phyloP scores from a whole-genome alignment of 306 rosid genomes.

The Gleditsia sinensis region DNA sequence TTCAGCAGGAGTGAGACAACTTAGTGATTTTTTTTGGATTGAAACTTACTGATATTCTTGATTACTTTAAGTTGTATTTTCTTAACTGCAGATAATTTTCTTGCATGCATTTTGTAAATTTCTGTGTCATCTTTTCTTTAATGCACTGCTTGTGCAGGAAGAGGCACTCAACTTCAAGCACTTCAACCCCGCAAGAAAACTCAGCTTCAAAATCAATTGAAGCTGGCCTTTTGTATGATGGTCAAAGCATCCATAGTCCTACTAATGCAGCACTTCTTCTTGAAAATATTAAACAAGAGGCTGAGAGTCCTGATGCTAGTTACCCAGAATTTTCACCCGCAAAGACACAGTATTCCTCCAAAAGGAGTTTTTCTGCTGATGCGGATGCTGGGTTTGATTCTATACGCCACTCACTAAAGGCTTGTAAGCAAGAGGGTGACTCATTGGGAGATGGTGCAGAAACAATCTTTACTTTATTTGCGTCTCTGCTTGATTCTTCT shows the following conservation, averaged over 20 bases:
- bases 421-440: slow-evolving; percentile 72
- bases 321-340: slow-evolving; percentile 52
- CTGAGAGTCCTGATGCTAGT: slow-evolving; percentile 53
- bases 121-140: not conserved
- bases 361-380: slow-evolving; percentile 57
- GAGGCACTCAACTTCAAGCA: slow-evolving; percentile 57
- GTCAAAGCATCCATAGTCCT: slow-evolving; percentile 80
- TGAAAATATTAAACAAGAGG: slow-evolving; percentile 84
- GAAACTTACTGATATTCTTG: not conserved
- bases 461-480: slow-evolving; percentile 64
- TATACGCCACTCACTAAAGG: slow-evolving; percentile 57
- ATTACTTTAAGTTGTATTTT: not conserved
- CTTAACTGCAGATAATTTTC: not conserved
- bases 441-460: slow-evolving; percentile 67
- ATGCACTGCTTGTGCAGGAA: slow-evolving; percentile 64
- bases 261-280: slow-evolving; percentile 90
- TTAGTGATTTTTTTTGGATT: not conserved
- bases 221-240: slow-evolving; percentile 67
- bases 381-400: slow-evolving; percentile 59
- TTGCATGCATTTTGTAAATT: not conserved
- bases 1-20: slow-evolving; percentile 21
- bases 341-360: slow-evolving; percentile 50
- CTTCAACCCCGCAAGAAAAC: slow-evolving; percentile 48
- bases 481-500: slow-evolving; percentile 83
- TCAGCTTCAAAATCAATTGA: slow-evolving; percentile 64